These are phyloP conservation scores for Bruguiera sexangula DNA, from an alignment of 345 rosid genomes.

Conservation along the genomic window DNA sequence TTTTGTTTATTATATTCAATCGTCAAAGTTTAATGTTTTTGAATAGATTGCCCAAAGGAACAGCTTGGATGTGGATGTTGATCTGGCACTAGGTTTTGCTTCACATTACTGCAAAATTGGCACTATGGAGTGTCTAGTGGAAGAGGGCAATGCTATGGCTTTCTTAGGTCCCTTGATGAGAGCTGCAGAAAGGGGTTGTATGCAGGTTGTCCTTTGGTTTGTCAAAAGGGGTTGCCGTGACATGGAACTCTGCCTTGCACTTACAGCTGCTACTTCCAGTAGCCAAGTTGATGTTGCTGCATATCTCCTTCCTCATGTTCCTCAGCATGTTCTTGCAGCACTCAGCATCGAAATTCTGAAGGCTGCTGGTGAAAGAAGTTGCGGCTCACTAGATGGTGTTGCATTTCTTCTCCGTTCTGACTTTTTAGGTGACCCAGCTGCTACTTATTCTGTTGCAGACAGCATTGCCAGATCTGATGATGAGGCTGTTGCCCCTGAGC, in stretches of 20 bases:
- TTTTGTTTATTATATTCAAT: conserved; percentile 11
- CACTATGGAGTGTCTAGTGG: conserved; percentile 97
- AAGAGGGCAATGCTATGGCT: conserved; percentile 91
- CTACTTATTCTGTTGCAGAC: conserved; percentile 82
- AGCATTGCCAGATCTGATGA: conserved; percentile 84
- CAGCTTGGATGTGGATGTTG: conserved; percentile 97
- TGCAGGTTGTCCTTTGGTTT: conserved; percentile 97
- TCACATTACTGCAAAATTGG: conserved; percentile 86
- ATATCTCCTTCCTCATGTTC: conserved; percentile 85
- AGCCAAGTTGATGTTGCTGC: conserved; percentile 82
- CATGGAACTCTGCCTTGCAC: conserved; percentile 95
- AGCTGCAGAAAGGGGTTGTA: conserved; percentile 93
- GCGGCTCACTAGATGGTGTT: conserved; percentile 88
- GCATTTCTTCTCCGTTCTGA: conserved; percentile 84
- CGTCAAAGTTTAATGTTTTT: conserved; percentile 12
- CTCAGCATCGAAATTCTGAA: conserved; percentile 89
- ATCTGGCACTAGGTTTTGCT: conserved; percentile 89
- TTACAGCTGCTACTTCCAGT: conserved; percentile 93
- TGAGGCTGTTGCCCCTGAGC: conserved; percentile 68
- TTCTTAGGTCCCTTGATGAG: conserved; percentile 94
- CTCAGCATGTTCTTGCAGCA: conserved; percentile 80
- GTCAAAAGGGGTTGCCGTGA: conserved; percentile 82
- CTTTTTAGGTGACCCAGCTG: conserved; percentile 76
- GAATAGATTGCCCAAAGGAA: conserved; percentile 89
- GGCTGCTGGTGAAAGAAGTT: conserved; percentile 93